Evolutionary conservation across 257 asterid species (phyloP).

Genomic region (Lycium ferocissimum): DNA sequence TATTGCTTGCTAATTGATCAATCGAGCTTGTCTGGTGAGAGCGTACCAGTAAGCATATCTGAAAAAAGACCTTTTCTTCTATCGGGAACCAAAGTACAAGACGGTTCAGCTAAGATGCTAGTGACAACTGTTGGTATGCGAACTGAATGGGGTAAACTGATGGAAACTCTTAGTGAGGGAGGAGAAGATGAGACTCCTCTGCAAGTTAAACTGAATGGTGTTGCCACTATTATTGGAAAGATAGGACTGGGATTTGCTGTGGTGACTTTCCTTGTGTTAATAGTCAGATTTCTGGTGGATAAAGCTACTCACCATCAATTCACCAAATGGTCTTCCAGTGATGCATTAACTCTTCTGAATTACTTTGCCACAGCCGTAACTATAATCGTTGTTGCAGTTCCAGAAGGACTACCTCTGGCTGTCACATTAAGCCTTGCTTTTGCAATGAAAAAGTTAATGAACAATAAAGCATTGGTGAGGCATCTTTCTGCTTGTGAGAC

Average conservation of each 20-base stretch:
- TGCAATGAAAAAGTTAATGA: conserved; percentile 91
- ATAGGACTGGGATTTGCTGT: conserved; percentile 80
- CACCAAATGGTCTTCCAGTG: conserved; percentile 73
- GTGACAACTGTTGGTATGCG: conserved; percentile 99
- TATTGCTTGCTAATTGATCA: conserved; percentile 84
- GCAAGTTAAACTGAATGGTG: conserved; percentile 97
- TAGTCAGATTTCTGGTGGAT: conserved; percentile 65
- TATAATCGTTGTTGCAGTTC: conserved; percentile 97
- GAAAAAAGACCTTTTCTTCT: conserved; percentile 86
- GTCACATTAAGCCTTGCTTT: conserved; percentile 96
- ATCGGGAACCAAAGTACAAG: conserved; percentile 88
- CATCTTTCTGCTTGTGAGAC: conserved; percentile 98
- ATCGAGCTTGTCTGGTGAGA: conserved; percentile 96
- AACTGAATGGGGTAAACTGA: conserved; percentile 98
- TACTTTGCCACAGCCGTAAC: conserved; percentile 97
- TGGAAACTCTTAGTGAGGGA: conserved; percentile 91
- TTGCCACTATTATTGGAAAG: conserved; percentile 94
- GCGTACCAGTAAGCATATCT: conserved; percentile 72
- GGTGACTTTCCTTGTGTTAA: conserved; percentile 73
- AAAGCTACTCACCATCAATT: conserved; percentile 68
- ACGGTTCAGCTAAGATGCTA: conserved; percentile 91
- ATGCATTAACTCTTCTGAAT: conserved; percentile 73
- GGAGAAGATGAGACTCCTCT: conserved; percentile 99
- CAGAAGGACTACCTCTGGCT: conserved; percentile 96
- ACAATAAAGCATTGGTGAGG: conserved; percentile 84